Evolutionary conservation across 1,284 basidiomycete species (phyloP), one percentile per base, ranked within the genome.

Genomic region (Lentinus polychrous): DNA sequence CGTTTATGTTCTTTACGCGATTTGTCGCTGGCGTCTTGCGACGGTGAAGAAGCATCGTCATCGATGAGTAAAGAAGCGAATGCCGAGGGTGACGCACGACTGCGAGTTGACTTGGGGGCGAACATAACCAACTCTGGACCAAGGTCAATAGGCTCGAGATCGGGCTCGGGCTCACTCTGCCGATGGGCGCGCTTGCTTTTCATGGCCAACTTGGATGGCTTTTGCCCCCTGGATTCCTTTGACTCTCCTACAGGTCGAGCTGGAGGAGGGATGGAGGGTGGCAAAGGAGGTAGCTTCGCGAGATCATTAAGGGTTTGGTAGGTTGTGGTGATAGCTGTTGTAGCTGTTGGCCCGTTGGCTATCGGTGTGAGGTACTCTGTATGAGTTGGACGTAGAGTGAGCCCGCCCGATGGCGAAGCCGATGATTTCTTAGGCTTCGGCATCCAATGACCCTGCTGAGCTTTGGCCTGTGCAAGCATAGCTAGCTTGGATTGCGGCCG

Each of bases 291-390:
- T 54, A 53, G 43, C 50, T 65, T 12, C 56, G 52, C 35, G 55
- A 79, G 70, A 53, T 72, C 79, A 57, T 75, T 76, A 34, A 82
- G 68, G 8, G 77, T 77, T 52, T 82, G 81, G 54, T 86, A 87
- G 0, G 83, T 80, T 1, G 86, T 89, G 0, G 85, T 88, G 57
- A 88, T 89, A 1, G 85, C 85, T 11, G 86, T 88, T 0, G 85
- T 88, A 11, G 79, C 85, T 12, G 82, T 81, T 1, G 82, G 66
- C 0, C 84, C 83, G 57, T 88, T 89, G 7, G 83, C 83, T 37
- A 83, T 83, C 0, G 85, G 86, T 11, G 76, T 83, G 7, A 88
- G 64, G 60, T 82, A 86, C 58, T 87, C 78, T 2, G 86, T 88
- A 37, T 57, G 60, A 8, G 63, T 57, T 14, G 59, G 52, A 4